Evolutionary conservation across 805 yeast genomes (phyloP), one percentile per base, ranked within the genome.

Genomic region (Saccharomycopsis fibuligera): DNA sequence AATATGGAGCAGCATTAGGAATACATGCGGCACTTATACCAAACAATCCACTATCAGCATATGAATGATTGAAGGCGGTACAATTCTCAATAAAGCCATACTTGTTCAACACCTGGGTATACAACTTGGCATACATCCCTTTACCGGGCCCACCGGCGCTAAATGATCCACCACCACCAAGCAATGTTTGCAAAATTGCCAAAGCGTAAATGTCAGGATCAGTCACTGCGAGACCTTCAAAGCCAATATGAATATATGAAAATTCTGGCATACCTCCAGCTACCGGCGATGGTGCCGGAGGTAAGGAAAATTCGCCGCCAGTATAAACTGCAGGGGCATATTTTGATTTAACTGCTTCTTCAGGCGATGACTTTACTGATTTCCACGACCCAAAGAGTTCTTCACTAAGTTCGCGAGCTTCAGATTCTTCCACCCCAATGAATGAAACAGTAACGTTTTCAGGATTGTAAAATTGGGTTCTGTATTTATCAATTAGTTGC

Each of bases 71-170:
- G 68, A 90, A 89, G 5, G 95, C 78, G 58, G 81, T 72, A 63
- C 96, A 88, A 59, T 85, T 83, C 61, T 93, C 99, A 45, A 93
- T 81, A 62, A 84, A 90, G 35, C 95, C 95, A 62, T 85, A 86
- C 62, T 84, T 93, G 66, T 91, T 91, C 62, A 93, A 72, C 2
- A 93, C 96, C 57, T 89, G 79, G 0, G 96, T 87, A 69, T 89
- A 93, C 22, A 95, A 76, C 51, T 98, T 75, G 3, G 96, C 87
- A 63, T 89, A 93, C 98, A 93, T 90, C 3, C 99, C 99, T 66
- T 93, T 93, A 47, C 99, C 99, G 16, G 99, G 99, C 0, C 99
- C 99, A 56, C 99, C 99, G 8, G 99, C 98, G 17, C 95, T 83
- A 62, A 93, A 93, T 1, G 98, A 89, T 4, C 96, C 95, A 49